Evolutionary conservation across 2,329 filamentous ascomycete species (phyloP).

Genomic region (Epichloe bromicola): DNA sequence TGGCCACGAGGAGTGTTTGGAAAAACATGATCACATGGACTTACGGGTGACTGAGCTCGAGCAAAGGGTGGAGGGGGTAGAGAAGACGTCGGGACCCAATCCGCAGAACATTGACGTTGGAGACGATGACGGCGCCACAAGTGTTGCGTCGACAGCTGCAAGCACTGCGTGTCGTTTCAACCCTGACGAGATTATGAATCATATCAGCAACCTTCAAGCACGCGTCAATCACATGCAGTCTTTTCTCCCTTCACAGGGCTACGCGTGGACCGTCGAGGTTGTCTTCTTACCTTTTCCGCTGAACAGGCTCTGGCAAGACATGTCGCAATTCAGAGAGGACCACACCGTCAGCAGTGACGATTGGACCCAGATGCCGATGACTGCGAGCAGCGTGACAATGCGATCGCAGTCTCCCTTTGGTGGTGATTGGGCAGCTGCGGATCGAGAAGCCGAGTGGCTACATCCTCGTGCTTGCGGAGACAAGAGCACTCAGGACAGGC

Average conservation of each 20-base stretch:
- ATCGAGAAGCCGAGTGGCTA: constrained; percentile 44
- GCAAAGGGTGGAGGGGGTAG: constrained; percentile 45
- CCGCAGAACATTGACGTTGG: constrained; percentile 23
- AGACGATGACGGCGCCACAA: constrained; percentile 31
- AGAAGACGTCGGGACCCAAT: constrained; percentile 40
- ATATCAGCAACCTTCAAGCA: constrained; percentile 36
- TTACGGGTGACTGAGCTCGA: constrained; percentile 58
- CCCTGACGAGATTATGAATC: constrained; percentile 33
- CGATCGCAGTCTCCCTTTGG: constrained; percentile 36
- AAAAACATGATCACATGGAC: constrained; percentile 54
- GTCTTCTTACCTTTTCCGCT: constrained; percentile 60
- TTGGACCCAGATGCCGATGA: constrained; percentile 42
- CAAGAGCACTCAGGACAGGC: constrained; percentile 49
- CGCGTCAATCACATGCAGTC: constrained; percentile 45
- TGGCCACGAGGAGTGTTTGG: constrained; percentile 55
- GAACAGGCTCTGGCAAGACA: constrained; percentile 40
- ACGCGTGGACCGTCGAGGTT: constrained; percentile 65
- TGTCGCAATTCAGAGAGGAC: constrained; percentile 33
- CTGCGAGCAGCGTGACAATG: constrained; percentile 28
- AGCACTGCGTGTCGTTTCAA: constrained; percentile 25
- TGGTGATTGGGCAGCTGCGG: constrained; percentile 32
- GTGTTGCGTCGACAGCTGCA: constrained; percentile 33
- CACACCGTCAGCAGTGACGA: constrained; percentile 28
- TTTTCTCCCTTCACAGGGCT: constrained; percentile 44
- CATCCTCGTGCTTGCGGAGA: constrained; percentile 55